phyloP scores from a whole-genome alignment of 2,329 filamentous ascomycete genomes.

The Aspergillus clavatus region DNA sequence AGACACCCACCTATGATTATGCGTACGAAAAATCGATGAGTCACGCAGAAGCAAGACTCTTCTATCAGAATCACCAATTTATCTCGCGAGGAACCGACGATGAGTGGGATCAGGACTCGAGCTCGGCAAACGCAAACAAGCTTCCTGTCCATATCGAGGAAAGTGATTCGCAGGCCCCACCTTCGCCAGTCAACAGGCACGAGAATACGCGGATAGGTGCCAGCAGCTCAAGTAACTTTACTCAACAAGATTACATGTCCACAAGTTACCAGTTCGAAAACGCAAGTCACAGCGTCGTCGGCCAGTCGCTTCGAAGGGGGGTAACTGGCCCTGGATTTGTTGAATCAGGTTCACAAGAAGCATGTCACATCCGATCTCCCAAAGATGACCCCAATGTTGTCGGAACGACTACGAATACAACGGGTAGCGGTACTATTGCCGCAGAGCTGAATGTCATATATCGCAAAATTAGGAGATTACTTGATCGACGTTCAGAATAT shows the following conservation, averaged over 20 bases:
- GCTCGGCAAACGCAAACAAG: constrained; percentile 6
- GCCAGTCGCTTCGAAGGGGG: neutral
- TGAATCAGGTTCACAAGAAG: neutral
- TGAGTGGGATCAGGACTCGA: constrained; percentile 36
- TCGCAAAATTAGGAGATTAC: constrained; percentile 80
- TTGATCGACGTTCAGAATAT: constrained; percentile 85
- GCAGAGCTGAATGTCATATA: constrained; percentile 82
- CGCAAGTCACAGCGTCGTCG: no score
- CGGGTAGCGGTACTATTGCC: constrained; percentile 73
- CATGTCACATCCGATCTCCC: constrained; percentile 50
- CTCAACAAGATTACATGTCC: neutral
- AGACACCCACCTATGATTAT: constrained; percentile 88
- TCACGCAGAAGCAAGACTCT: constrained; percentile 89
- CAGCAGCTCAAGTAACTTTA: neutral
- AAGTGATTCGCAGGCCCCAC: neutral
- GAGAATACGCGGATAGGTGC: neutral
- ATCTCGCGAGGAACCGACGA: constrained; percentile 46
- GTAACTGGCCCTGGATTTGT: neutral
- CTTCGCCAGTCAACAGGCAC: neutral
- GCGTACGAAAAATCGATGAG: constrained; percentile 91
- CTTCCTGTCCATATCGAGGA: neutral
- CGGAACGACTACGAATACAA: constrained; percentile 58
- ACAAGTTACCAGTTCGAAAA: neutral
- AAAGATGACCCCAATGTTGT: constrained; percentile 58
- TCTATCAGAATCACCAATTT: constrained; percentile 84